These are phyloP conservation scores for Phytopythium chamaehyphon DNA, from an alignment of 352 stramenopile species.

Conservation along the genomic window DNA sequence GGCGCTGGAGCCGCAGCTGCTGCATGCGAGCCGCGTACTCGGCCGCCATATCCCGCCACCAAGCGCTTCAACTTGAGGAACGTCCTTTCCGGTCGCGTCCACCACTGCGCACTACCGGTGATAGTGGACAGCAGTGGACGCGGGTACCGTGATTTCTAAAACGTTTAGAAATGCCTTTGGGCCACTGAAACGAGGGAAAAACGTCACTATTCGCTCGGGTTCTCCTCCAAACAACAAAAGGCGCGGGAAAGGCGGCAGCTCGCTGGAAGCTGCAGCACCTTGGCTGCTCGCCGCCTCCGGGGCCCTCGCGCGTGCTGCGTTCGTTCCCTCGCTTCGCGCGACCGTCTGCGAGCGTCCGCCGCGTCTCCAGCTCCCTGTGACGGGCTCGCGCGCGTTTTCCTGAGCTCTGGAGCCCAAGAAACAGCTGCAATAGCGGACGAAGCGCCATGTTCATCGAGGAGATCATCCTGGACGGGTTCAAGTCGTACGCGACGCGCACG, in stretches of 20 bases:
- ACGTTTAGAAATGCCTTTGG: too few relatives aligned
- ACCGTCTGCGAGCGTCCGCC: neutral
- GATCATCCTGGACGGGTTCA: constrained; percentile 99
- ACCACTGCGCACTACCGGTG: too few relatives aligned
- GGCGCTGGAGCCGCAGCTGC: constrained; percentile 37
- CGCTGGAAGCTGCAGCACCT: too few relatives aligned
- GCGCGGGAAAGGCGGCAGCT: too few relatives aligned
- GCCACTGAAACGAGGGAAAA: too few relatives aligned
- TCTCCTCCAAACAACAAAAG: too few relatives aligned
- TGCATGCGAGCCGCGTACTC: constrained; percentile 65
- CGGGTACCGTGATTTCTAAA: neutral
- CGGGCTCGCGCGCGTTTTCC: neutral
- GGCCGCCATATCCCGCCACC: constrained; percentile 40
- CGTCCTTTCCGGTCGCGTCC: too few relatives aligned
- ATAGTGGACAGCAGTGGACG: too few relatives aligned
- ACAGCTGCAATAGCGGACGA: too few relatives aligned
- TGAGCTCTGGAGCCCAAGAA: too few relatives aligned
- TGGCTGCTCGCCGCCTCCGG: neutral
- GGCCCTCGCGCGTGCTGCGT: too few relatives aligned
- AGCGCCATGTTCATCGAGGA: constrained; percentile 97
- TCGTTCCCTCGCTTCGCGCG: neutral
- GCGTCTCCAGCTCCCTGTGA: neutral
- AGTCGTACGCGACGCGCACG: constrained; percentile 98
- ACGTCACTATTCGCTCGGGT: too few relatives aligned
- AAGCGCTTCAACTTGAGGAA: constrained; percentile 10